Base-by-base conservation (phyloP, 2,329 filamentous ascomycete species). In the Penicillium nordicum region DNA sequence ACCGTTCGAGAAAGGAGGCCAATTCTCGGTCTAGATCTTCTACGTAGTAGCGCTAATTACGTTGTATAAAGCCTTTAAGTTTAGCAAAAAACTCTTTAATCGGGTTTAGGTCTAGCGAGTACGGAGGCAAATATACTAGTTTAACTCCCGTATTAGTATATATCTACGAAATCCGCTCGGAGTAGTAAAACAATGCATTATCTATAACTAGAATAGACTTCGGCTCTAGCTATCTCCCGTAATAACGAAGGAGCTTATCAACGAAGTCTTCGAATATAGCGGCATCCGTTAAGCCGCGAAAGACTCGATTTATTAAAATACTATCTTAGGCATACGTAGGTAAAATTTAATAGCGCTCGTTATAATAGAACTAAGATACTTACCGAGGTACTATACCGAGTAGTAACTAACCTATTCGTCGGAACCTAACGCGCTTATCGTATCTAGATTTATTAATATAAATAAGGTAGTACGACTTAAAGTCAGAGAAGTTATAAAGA, bases 401-500 rank as follows among this genome's bases (percentile, higher is more conserved):
- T n/a, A 1, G 34, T 36, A 16, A 36, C 34, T 16, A 36, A 5
- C 34, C 34, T 36, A 7, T 36, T n/a, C 34, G 34, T 36, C 34
- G 34, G 16, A 36, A 36, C 7, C 34, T 7, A 10, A 41, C 32
- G 16, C 47, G 40, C 10, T 37, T 51, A 51, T 8, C 29, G 27
- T 21, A 29, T 29, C 27, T 2, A 29, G 27, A 29, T 10, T 29
- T 9, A 29, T 29, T 9, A 29, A 29, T 9, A 58, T 55, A 32
- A 32, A 32, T 11, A 32, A 32, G 30, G 2, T 32, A 1, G 11
- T 32, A 32, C 30, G 30, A 32, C 30, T 32, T 11, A 51, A 72
- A 72, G 1, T 61, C 57, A 4, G 69, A 72, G 12, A 74, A 44
- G 7, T 69, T 68, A 55, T 74, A 55, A 27, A 71, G 62, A 57